These are phyloP conservation scores for Articulospora tetracladia DNA, from an alignment of 495 filamentous ascomycete species.

Conservation along the genomic window DNA sequence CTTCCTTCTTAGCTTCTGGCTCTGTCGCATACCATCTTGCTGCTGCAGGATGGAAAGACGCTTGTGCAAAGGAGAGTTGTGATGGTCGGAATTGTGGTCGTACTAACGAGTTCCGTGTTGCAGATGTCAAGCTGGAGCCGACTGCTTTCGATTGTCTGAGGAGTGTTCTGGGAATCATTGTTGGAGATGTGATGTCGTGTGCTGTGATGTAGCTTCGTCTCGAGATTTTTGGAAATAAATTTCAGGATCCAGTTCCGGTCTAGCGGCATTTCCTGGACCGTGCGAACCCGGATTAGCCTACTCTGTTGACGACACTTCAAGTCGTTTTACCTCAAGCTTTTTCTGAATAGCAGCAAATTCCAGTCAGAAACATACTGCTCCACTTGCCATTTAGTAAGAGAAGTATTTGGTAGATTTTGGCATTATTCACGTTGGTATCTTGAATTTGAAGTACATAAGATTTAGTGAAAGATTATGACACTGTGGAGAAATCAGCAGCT, in stretches of 20 bases:
- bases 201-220: slow-evolving; percentile 3
- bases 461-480: no score
- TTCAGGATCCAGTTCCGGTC: neutral
- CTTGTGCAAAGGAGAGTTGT: slow-evolving; percentile 1
- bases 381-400: no score
- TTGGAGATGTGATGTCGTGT: slow-evolving; percentile 10
- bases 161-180: slow-evolving; percentile 27
- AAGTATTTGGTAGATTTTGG: no score
- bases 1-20: slow-evolving; percentile 30
- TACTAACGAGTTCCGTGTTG: slow-evolving; percentile 6
- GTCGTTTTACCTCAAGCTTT: no score
- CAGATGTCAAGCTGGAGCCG: slow-evolving; percentile 15
- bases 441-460: no score
- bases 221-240: slow-evolving; percentile 5
- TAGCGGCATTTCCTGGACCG: neutral
- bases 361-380: no score
- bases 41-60: neutral
- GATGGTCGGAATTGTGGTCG: slow-evolving; percentile 16
- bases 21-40: slow-evolving; percentile 25
- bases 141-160: slow-evolving; percentile 20
- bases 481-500: no score
- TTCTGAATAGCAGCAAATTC: neutral
- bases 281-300: neutral
- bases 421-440: no score
- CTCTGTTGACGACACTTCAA: neutral